These are phyloP conservation scores for Leccinellum rugosiceps DNA, from an alignment of 768 basidiomycete genomes.

Conservation along the genomic window DNA sequence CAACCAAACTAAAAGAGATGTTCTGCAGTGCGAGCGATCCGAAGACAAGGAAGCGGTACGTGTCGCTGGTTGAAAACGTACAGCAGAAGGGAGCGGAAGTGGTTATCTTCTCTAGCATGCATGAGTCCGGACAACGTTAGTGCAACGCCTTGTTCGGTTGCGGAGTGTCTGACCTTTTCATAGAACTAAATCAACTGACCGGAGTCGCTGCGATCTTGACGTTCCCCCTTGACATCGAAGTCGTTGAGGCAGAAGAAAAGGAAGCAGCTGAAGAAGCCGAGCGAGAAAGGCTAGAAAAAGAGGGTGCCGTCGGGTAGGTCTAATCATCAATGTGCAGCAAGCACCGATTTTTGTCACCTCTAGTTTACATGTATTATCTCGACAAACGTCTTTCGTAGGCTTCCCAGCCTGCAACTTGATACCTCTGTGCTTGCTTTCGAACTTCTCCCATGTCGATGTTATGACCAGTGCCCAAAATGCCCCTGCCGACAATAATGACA, in stretches of 20 bases:
- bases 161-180: background rate
- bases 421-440: constrained; percentile 72
- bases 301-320: constrained; percentile 4
- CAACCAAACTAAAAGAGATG: background rate
- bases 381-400: constrained; percentile 70
- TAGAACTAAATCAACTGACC: constrained; percentile 94
- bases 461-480: constrained; percentile 73
- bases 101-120: constrained; percentile 98
- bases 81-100: constrained; percentile 89
- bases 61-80: constrained; percentile 84
- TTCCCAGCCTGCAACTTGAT: constrained; percentile 83
- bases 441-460: constrained; percentile 40
- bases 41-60: constrained; percentile 74
- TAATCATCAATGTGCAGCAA: background rate
- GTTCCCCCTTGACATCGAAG: constrained; percentile 92
- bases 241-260: constrained; percentile 89
- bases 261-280: constrained; percentile 56
- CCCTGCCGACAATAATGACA: constrained; percentile 95
- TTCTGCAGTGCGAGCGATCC: constrained; percentile 73
- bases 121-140: constrained; percentile 97
- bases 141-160: constrained; percentile 6
- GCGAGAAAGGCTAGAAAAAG: constrained; percentile 11
- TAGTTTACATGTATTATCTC: constrained; percentile 1
- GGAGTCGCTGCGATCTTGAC: constrained; percentile 95
- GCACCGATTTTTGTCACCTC: background rate